Evolutionary conservation across 208 protist species (phyloP), one percentile per base, ranked within the genome.

Genomic region (Hexamita inflata): DNA sequence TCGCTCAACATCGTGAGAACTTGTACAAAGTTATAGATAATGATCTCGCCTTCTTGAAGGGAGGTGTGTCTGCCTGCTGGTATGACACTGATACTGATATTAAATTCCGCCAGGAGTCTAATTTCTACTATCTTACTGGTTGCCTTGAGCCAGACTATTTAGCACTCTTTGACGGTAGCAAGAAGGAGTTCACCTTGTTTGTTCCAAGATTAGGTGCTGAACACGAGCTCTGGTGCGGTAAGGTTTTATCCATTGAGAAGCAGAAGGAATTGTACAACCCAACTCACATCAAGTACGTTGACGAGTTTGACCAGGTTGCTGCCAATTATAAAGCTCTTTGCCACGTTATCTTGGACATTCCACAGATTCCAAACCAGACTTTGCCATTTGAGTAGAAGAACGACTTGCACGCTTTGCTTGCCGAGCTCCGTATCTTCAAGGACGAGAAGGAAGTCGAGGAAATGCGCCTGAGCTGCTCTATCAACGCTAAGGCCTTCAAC

Each of bases 401-500:
- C 9, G 64, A 70, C 64, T 34, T 70, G 4, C 4, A n/a, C 9
- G 30, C 35, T 35, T 15, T 70, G 11, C 19, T 73, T 41, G 64
- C 26, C 15, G 64, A 78, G 19, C 9, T 35, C 15, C 7, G 75
- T n/a, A 28, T 73, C 0, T 45, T 42, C 42, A 78, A 78, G 65
- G 57, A 28, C 30, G 0, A 19, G 24, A 1, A 38, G 32, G 93
- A 97, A 83, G 83, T 90, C n/a, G 88, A 92, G 66, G 79, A 94
- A 73, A 84, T 96, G 26, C 76, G 83, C 74, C 92, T 89, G 77
- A 86, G 92, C n/a, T 90, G 86, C 80, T 78, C 84, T 32, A 86
- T 92, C 0, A 89, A 84, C 38, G 89, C 85, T 40, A 80, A 87
- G 0, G 92, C 91, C 0, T 90, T 93, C 76, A 80, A 90, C 29